phyloP scores from a whole-genome alignment of 2,329 filamentous ascomycete genomes.

The Botryotinia narcissicola region DNA sequence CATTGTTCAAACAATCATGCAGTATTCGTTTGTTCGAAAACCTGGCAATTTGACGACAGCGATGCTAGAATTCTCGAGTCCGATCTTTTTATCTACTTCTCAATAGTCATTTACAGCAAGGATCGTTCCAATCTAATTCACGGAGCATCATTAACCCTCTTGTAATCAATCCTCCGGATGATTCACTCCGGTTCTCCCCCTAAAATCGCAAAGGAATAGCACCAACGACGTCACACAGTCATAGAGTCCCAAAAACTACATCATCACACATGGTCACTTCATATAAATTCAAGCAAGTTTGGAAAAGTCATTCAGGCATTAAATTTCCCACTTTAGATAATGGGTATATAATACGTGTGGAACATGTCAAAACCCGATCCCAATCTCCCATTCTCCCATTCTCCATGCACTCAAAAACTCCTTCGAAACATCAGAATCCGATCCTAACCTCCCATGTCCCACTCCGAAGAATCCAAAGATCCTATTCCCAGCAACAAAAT shows the following conservation, averaged over 20 bases:
- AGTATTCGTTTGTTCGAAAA: not conserved
- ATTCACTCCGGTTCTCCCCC: not conserved
- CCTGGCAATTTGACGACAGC: not conserved
- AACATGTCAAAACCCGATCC: conserved; percentile 15
- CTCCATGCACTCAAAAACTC: conserved; percentile 13
- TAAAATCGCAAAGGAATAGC: not conserved
- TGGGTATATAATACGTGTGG: conserved; percentile 17
- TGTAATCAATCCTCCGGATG: not conserved
- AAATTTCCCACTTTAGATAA: conserved; percentile 16
- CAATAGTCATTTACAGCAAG: not conserved
- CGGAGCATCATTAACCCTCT: not conserved
- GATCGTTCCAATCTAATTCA: not conserved
- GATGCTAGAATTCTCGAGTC: not conserved
- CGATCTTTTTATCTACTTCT: not conserved
- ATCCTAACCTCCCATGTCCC: conserved; percentile 6
- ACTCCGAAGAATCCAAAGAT: conserved; percentile 16
- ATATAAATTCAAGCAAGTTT: not conserved
- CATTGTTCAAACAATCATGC: not conserved
- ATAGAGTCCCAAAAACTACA: not conserved
- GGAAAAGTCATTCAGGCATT: conserved; percentile 19
- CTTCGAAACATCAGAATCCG: conserved; percentile 12
- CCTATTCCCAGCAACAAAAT: conserved; percentile 11
- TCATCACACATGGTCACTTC: conserved; percentile 8
- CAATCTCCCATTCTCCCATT: conserved; percentile 9
- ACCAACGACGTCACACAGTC: not conserved